Conservation (phyloP, 1,139 yeast species). For the Pneumocystis jirovecii region DNA sequence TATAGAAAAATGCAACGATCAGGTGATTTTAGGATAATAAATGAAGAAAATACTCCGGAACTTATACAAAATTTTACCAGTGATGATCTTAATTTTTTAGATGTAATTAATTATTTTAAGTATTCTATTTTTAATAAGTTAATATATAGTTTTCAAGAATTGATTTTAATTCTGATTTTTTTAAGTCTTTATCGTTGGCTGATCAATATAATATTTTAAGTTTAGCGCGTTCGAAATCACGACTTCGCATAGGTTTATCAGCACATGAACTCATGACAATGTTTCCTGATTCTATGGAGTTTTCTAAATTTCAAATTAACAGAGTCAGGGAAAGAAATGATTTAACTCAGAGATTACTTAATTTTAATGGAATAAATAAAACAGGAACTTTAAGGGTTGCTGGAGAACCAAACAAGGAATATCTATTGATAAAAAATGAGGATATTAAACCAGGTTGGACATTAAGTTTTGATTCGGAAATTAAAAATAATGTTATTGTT, state of each 20-base stretch:
- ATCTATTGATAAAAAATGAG: conserved; percentile 50
- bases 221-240: conserved; percentile 63
- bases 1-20: not conserved
- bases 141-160: conserved; percentile 16
- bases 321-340: conserved; percentile 86
- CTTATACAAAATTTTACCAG: conserved; percentile 17
- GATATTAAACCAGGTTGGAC: conserved; percentile 65
- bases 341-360: conserved; percentile 76
- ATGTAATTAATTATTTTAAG: conserved; percentile 23
- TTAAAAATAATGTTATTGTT: conserved; percentile 5
- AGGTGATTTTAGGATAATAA: not conserved
- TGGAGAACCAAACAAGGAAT: conserved; percentile 65
- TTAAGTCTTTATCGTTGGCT: conserved; percentile 41
- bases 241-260: conserved; percentile 88
- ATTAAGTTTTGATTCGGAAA: conserved; percentile 34
- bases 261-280: conserved; percentile 68
- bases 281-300: conserved; percentile 77
- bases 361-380: conserved; percentile 71
- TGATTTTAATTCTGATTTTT: conserved; percentile 28
- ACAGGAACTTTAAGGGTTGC: conserved; percentile 47
- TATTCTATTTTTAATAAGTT: not conserved
- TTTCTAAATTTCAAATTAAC: conserved; percentile 81
- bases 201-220: conserved; percentile 82
- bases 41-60: not conserved
- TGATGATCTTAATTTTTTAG: conserved; percentile 29